Percentiles rank a stretch among this genome's conserved stretches.
Evolutionary conservation across 805 yeast genomes (phyloP).

Genomic region (Komagataella pastoris): DNA sequence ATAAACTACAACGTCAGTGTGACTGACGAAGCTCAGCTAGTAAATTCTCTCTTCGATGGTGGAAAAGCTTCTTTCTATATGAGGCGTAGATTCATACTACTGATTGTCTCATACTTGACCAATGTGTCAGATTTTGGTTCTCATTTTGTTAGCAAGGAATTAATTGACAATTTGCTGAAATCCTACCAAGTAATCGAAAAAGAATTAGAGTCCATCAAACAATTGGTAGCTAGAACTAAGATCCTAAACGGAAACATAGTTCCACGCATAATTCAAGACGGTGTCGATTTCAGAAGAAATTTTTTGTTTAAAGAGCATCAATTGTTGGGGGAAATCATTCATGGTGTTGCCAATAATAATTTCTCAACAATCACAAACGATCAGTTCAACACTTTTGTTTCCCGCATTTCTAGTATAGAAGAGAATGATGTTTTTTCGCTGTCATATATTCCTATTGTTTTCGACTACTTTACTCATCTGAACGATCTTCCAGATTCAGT

Average conservation of each 20-base stretch:
- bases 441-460: constrained; percentile 51
- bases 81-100: constrained; percentile 63
- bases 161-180: constrained; percentile 30
- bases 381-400: constrained; percentile 25
- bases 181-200: constrained; percentile 48
- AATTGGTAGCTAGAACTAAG: constrained; percentile 34
- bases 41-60: constrained; percentile 36
- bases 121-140: constrained; percentile 5
- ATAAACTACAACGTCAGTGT: constrained; percentile 32
- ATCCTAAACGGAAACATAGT: constrained; percentile 37
- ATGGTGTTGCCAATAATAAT: constrained; percentile 30
- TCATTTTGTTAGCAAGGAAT: constrained; percentile 1
- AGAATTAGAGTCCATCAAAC: constrained; percentile 40
- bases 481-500: constrained; percentile 20
- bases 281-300: constrained; percentile 44
- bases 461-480: constrained; percentile 28
- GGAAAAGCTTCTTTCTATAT: constrained; percentile 59
- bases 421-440: constrained; percentile 52
- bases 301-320: constrained; percentile 60
- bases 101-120: constrained; percentile 35
- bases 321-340: constrained; percentile 49
- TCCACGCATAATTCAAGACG: constrained; percentile 26
- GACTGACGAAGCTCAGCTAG: constrained; percentile 22
- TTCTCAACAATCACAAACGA: constrained; percentile 15
- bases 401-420: constrained; percentile 32